Base-by-base conservation (phyloP, 2,329 filamentous ascomycete genomes). In the Cordyceps sp. region DNA sequence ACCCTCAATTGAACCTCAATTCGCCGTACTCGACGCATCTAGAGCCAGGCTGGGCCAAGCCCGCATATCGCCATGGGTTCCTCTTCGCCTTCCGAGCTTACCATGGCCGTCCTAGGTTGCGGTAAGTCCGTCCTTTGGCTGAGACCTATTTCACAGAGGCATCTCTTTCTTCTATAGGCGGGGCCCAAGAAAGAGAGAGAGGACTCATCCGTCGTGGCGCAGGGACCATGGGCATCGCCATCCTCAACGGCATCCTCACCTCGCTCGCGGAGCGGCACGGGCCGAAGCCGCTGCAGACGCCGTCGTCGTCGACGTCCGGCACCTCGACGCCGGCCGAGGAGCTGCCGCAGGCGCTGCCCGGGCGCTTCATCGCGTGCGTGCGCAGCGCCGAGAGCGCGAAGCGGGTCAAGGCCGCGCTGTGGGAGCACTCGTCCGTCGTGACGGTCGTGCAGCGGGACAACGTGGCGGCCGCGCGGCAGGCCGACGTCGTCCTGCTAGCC, bases 201-300 rank as follows among this genome's bases (percentile, higher is more conserved):
- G 21, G 12, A 23, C 21, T 7, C 7, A 27, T 13, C 5, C 21
- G 13, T 6, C 6, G 4, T 17, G 15, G 27, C 24, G 32, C 43
- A 85, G 79, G 82, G 41, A 86, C 76, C 33, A 81, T 93, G 73
- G 84, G 84, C 36, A 81, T 82, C 37, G 82, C 82, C 36, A 86
- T 93, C 43, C 69, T 92, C 35, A 75, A 70, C 33, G 84, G 83
- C 40, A 78, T 93, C 47, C 69, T 92, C 43, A 63, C 71, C 37
- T 81, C 79, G 10, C 66, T 90, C 28, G 59, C 61, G 25, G 64
- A 58, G 41, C 57, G 65, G 50, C 61, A 61, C 33, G 58, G 52
- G 17, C 57, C 56, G 31, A 56, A 55, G 40, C 64, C 54, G 41
- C 57, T 60, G 30, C 60, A 59, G 46, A 54, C 48, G 31, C 58